Base-by-base conservation (phyloP, 1,284 basidiomycete genomes). In the Gomphus bonarii region DNA sequence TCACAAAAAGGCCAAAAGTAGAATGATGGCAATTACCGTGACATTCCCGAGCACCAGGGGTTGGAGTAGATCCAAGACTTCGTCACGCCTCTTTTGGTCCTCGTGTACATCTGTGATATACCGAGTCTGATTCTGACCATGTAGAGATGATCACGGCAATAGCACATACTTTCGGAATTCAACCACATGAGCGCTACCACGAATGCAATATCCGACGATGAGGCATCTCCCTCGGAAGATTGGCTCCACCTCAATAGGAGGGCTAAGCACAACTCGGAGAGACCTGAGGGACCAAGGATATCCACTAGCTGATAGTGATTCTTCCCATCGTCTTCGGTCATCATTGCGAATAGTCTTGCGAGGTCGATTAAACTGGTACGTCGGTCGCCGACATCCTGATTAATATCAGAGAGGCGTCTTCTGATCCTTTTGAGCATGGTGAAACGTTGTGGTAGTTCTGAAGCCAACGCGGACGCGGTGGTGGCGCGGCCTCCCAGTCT, bases 321-420 rank as follows among this genome's bases (percentile, higher is more conserved):
- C 68, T 78, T 80, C 33, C 84, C 87, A 66, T 91, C 84, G 71
- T 88, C 84, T 65, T 91, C 88, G 6, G 81, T 69, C 63, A 86
- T 67, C 78, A 91, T 81, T 54, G 85, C 64, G 61, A 81, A 84
- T 0, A 78, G 73, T 0, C 71, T 72, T 73, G 79, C 81, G 9
- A 88, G 69, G 47, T 84, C 70, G 73, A 72, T 53, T 18, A 68
- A 63, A 11, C 77, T 66, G 42, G 59, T 56, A 14, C 70, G 68
- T 57, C 72, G 61, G 59, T 72, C 62, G 49, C 78, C 67, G 16
- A 0, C 25, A 22, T 31, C 16, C 9, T 43, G 12, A 30, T 33
- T 28, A 36, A 54, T 7, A 31, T 20, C 52, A 28, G 9, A 18
- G n/a, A 54, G 30, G 18, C 67, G 67, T 1, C 61, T 40, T 44